Evolutionary conservation across 176 grass and related monocot genomes (phyloP), one percentile per base, ranked within the genome.

Genomic region (Metroxylon sagu): DNA sequence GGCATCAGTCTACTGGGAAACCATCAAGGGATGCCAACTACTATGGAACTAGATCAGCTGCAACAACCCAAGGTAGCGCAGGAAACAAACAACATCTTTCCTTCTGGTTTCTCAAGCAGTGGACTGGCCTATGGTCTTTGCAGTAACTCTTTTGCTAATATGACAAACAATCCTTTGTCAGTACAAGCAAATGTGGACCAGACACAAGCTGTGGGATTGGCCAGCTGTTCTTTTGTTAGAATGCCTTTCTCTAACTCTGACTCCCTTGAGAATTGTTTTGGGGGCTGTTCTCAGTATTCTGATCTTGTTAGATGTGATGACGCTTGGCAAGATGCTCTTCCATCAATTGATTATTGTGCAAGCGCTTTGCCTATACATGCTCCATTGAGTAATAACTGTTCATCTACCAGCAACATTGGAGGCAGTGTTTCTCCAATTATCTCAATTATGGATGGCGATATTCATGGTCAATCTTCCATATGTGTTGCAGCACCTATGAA

Each of bases 251-350:
- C 28, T 18, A 21, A 30, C 50, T 17, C 60, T 25, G 82, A 82
- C 48, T 63, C 71, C 10, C 79, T 85, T 50, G 69, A 54, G 48
- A 64, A 62, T 64, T 61, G 77, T 28, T 18, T 72, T 58, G 28
- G 53, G 2, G 86, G 85, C 3, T 60, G 71, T 65, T 49, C 61
- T 63, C 71, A 75, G 54, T 76, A 77, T 79, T 17, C 67, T 48
- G 71, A 77, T 59, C 74, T 56, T 68, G 19, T 21, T 10, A 66
- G 59, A 60, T 69, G 14, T 54, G 65, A 67, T 51, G 64, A 56
- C 51, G 65, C 74, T 53, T 59, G 60, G 56, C 53, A 66, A 50
- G n/a, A 14, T 66, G 78, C 63, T 18, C 71, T 76, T 65, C 57
- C 67, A 54, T 76, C 86, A 15, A 89, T 15, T 48, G 23, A 57